Percentiles rank a stretch among this genome's conserved stretches.
Evolutionary conservation across 208 protist species (phyloP).

Genomic region (Acanthamoeba royreba): DNA sequence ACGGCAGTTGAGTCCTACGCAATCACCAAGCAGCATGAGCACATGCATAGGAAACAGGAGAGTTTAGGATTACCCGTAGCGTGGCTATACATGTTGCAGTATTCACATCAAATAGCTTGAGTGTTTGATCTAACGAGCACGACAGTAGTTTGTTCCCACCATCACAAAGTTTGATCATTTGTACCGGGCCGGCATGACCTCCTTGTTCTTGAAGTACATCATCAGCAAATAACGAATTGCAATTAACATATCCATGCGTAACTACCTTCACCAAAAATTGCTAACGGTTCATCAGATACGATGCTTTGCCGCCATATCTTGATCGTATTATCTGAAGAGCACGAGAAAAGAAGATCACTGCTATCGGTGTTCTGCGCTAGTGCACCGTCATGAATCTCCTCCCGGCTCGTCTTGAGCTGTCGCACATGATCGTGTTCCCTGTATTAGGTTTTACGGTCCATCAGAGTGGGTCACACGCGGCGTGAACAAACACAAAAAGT

Average conservation of each 20-base stretch:
- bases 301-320: background rate
- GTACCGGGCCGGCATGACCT: background rate
- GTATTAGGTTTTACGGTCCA: no score
- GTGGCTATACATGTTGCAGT: background rate
- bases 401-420: background rate
- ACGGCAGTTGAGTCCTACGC: background rate
- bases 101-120: background rate
- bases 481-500: background rate
- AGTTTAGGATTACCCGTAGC: background rate
- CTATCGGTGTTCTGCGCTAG: background rate
- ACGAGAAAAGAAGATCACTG: background rate
- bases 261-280: background rate
- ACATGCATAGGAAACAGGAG: no score
- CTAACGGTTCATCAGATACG: background rate
- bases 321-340: slow-evolving; percentile 13
- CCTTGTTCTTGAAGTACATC: background rate
- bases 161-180: background rate
- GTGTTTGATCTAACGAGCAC: background rate
- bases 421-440: background rate
- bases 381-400: background rate
- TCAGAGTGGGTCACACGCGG: no score
- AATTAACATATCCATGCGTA: background rate
- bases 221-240: background rate
- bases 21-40: background rate
- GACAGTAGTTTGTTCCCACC: background rate